Conservation (phyloP, 257 asterid genomes). For the Haberlea rhodopensis region DNA sequence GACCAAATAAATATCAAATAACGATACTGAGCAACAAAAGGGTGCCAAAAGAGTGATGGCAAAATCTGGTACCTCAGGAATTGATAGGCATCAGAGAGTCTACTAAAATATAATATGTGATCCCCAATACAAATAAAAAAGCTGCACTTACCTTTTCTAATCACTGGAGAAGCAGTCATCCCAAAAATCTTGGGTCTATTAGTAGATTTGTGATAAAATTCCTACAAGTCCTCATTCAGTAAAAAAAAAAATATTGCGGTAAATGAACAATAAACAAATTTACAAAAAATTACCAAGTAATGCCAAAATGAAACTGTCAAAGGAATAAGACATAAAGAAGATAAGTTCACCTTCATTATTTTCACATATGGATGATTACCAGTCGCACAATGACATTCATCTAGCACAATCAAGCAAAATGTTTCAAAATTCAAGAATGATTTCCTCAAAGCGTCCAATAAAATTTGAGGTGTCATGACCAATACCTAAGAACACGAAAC, state of each 20-base stretch:
- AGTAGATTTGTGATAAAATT: conserved; percentile 53
- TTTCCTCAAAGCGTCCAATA: conserved; percentile 68
- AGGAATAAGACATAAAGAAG: background rate
- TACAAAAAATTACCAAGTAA: conserved; percentile 5
- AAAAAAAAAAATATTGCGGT: background rate
- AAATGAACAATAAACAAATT: background rate
- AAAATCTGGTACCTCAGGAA: background rate
- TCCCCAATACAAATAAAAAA: conserved; percentile 1
- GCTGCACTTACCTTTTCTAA: conserved; percentile 50
- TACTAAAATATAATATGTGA: too few relatives aligned
- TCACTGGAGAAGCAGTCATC: conserved; percentile 65
- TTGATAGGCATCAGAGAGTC: background rate
- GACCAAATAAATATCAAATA: background rate
- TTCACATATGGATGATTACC: conserved; percentile 86
- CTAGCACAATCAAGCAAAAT: conserved; percentile 62
- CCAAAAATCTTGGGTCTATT: conserved; percentile 72
- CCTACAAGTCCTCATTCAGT: conserved; percentile 43
- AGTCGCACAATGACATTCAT: conserved; percentile 76
- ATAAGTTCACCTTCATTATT: conserved; percentile 65
- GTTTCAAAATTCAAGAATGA: conserved; percentile 47
- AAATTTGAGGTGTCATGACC: conserved; percentile 92
- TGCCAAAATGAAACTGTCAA: conserved; percentile 9
- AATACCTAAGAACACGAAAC: conserved; percentile 48
- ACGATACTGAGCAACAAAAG: background rate
- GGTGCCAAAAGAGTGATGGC: background rate